A percentile compares a stretch with the other conserved stretches of the same genome.
Evolutionary conservation across 495 filamentous ascomycete species (phyloP).

Genomic region (Glutinoglossum americanum): DNA sequence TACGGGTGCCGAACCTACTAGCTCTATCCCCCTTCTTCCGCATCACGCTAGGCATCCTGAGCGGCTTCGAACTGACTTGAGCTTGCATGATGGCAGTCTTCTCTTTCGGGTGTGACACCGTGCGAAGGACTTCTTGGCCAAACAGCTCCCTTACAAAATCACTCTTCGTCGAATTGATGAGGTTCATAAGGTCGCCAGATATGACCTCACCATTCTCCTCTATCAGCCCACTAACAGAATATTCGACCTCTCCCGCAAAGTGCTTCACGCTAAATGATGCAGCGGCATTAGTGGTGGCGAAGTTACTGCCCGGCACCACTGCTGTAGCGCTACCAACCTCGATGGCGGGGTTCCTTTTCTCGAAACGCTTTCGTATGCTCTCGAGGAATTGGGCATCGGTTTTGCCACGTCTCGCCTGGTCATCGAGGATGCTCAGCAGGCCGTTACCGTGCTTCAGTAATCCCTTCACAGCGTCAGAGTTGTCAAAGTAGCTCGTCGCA

Average conservation of each 20-base stretch:
- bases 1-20: slow-evolving; percentile 17
- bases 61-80: slow-evolving; percentile 81
- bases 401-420: slow-evolving; percentile 75
- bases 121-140: slow-evolving; percentile 78
- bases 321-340: slow-evolving; percentile 43
- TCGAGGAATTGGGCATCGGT: slow-evolving; percentile 80
- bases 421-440: slow-evolving; percentile 78
- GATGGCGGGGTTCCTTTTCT: slow-evolving; percentile 82
- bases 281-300: slow-evolving; percentile 50
- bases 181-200: slow-evolving; percentile 86
- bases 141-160: slow-evolving; percentile 79
- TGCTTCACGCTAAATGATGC: slow-evolving; percentile 80
- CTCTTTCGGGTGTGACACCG: slow-evolving; percentile 76
- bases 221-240: slow-evolving; percentile 59
- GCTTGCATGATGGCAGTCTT: slow-evolving; percentile 85
- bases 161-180: slow-evolving; percentile 71
- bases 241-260: slow-evolving; percentile 94
- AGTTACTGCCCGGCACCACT: slow-evolving; percentile 56
- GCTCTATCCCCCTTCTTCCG: slow-evolving; percentile 38
- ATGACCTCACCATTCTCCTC: slow-evolving; percentile 94
- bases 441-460: slow-evolving; percentile 84
- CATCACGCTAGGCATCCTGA: slow-evolving; percentile 69
- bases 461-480: slow-evolving; percentile 77
- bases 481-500: slow-evolving; percentile 91
- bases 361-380: slow-evolving; percentile 74